Percentiles rank a stretch among this genome's conserved stretches.
These are phyloP conservation scores for Colletotrichum somersetense DNA, from an alignment of 2,329 filamentous ascomycete genomes.

Conservation along the genomic window DNA sequence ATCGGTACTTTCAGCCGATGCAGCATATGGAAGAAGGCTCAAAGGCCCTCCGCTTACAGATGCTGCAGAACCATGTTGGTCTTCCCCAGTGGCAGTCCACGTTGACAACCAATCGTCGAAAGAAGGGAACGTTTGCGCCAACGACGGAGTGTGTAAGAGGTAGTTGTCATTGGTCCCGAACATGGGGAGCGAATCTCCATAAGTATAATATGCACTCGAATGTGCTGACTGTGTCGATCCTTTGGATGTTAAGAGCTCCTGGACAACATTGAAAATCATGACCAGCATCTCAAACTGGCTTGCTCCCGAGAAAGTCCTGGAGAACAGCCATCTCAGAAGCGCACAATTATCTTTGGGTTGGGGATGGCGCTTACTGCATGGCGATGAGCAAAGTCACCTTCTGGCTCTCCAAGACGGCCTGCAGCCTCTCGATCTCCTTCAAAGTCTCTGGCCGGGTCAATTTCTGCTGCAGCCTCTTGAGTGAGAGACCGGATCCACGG, in stretches of 20 bases:
- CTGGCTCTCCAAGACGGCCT: slow-evolving; percentile 2
- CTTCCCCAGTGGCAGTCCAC: neutral
- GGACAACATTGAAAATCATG: neutral
- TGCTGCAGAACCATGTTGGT: neutral
- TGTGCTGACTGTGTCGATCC: neutral
- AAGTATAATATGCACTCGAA: neutral
- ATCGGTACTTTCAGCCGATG: too few relatives aligned
- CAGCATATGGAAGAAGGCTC: neutral
- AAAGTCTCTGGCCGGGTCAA: neutral
- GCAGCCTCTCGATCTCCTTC: slow-evolving; percentile 15
- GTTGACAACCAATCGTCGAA: neutral
- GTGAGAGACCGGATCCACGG: neutral
- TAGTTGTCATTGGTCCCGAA: neutral
- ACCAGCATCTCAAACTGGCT: neutral
- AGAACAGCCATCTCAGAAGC: neutral
- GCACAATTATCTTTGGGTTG: neutral
- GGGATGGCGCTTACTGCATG: slow-evolving; percentile 7
- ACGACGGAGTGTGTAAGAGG: neutral
- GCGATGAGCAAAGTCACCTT: slow-evolving; percentile 13
- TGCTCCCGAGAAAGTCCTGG: neutral
- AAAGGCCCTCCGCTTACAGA: neutral
- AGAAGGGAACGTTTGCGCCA: neutral
- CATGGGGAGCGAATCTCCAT: neutral
- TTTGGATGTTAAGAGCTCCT: neutral
- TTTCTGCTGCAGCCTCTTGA: neutral